Evolutionary conservation across 2,329 filamentous ascomycete species (phyloP), one percentile per base, ranked within the genome.

Genomic region (Thelonectria discophora): DNA sequence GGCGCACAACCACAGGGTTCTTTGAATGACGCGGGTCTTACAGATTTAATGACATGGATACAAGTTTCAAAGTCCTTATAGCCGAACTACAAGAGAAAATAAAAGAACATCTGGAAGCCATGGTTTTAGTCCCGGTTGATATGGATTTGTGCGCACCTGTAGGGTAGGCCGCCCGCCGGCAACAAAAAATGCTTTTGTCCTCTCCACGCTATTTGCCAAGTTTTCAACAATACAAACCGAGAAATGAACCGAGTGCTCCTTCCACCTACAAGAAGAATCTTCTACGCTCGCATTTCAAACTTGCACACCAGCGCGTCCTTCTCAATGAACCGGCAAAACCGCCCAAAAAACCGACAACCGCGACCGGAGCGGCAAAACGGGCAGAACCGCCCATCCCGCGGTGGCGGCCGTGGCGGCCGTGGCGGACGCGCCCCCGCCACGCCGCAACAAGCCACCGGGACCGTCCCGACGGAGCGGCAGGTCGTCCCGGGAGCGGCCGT

Each of bases 401-500:
- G 21, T 4, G 21, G 21, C 21, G 21, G n/a, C n/a, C n/a, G n/a
- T n/a, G n/a, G n/a, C n/a, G n/a, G n/a, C n/a, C n/a, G n/a, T n/a
- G n/a, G 21, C 9, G 40, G 67, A 17, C 27, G 8, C 27, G 64
- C 68, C n/a, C 65, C 73, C n/a, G 68, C 68, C 24, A 77, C 74
- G 32, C 73, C 74, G 2, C 76, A 76, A 21, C 76, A 78, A 63
- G 72, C 70, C 12, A 63, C 74, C n/a, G 73, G 75, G 18, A 73
- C 73, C 17, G 81, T 86, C 10, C 84, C 84, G 1, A 81, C 75
- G 5, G 75, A 74, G n/a, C 72, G 72, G 11, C 77, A 87, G 64
- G 87, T 92, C 30, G 65, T 84, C 5, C 82, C 84, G 0, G 90
- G 90, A 37, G 85, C 88, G 4, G 65, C 72, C 4, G 91, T 94